Base-by-base conservation (phyloP, 2,329 filamentous ascomycete genomes). In the Madurella mycetomatis region DNA sequence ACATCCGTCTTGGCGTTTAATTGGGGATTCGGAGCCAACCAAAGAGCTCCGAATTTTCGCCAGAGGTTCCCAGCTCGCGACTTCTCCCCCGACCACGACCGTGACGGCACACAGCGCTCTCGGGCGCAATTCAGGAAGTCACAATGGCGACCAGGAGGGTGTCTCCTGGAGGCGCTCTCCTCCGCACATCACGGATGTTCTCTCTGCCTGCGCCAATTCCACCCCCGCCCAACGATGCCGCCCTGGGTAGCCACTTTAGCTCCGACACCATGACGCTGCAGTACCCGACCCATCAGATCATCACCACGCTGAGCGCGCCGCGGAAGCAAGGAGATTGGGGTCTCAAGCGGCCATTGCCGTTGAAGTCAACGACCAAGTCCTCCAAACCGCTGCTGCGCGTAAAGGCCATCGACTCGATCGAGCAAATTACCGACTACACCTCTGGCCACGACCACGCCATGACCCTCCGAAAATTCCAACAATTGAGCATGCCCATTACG, bases 111-210 rank as follows among this genome's bases (percentile, higher is more conserved):
- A 46, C 52, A 32, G 49, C 43, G 47, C 52, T 50, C 49, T 34
- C 39, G 37, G 53, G 55, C 41, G 43, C 25, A 44, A 46, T 41
- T 37, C 37, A 47, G 47, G 19, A 54, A 49, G 16, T 51, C 49
- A 60, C 60, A 34, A 71, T 70, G 68, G 60, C 66, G 52, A 51
- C 62, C 55, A 59, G 62, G 51, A 59, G 59, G 53, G 55, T 84
- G 65, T 84, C 83, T 60, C 83, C 84, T 54, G 84, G 84, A 67
- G 83, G 77, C 60, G 78, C 81, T 64, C 80, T 97, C 62, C 81
- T 97, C 67, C 86, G 92, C 70, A 83, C 85, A 56, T 97, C 92
- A 55, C 88, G 92, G 62, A 81, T 97, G 64, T 97, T 97, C 74
- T 87, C 92, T 19, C 78, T 97, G 53, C 92, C 92, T 13, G 80